Percentiles rank a stretch among this genome's conserved stretches.
Conservation (phyloP, 768 basidiomycete species). For the Xanthoconium stramineum region DNA sequence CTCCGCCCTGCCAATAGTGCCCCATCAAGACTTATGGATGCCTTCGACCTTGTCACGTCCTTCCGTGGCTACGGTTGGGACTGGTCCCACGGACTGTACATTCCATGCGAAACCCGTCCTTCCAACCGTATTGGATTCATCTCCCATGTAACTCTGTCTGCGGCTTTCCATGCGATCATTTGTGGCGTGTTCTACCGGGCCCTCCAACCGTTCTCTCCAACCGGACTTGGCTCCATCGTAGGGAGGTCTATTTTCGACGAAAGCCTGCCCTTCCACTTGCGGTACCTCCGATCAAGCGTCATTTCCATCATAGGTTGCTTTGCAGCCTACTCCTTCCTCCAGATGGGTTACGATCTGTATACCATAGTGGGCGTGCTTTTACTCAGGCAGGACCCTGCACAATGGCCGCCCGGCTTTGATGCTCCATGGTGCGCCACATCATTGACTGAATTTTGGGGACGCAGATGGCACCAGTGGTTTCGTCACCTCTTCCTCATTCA, state of each 20-base stretch:
- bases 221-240: too few relatives aligned
- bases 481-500: background rate
- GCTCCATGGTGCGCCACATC: background rate
- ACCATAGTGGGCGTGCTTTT: background rate
- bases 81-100: background rate
- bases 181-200: background rate
- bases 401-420: background rate
- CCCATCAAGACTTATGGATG: background rate
- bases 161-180: background rate
- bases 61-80: background rate
- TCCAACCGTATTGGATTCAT: background rate
- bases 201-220: too few relatives aligned
- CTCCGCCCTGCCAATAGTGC: background rate
- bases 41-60: background rate
- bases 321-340: too few relatives aligned
- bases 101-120: background rate
- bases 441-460: background rate
- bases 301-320: background rate
- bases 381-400: background rate
- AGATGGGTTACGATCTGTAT: too few relatives aligned
- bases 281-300: background rate
- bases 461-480: background rate
- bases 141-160: background rate
- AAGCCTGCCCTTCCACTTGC: background rate
- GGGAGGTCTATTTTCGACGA: background rate